Conservation (phyloP, 106 monocot species). For the Xerophyta viscosa region DNA sequence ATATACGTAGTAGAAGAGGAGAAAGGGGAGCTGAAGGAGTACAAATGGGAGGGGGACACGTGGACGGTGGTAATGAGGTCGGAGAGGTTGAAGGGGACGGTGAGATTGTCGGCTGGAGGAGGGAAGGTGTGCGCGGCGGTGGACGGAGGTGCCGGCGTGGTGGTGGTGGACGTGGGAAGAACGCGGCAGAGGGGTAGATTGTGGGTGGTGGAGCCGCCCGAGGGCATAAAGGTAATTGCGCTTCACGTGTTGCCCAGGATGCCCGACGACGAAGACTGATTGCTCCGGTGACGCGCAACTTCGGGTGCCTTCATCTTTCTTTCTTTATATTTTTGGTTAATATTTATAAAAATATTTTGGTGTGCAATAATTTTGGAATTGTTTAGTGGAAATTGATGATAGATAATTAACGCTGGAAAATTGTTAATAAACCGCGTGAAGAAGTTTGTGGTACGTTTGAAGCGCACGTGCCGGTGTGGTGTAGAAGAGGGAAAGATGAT, state of each 20-base stretch:
- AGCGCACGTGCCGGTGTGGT: no score
- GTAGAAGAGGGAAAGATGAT: no score
- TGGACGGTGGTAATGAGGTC: slow-evolving; percentile 31
- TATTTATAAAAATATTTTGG: no score
- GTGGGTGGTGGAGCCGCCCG: slow-evolving; percentile 45
- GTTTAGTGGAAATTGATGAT: no score
- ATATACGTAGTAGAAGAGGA: slow-evolving; percentile 50
- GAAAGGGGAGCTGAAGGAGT: slow-evolving; percentile 35
- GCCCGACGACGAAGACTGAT: slow-evolving; percentile 15
- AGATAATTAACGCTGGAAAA: no score
- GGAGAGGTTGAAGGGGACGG: slow-evolving; percentile 32
- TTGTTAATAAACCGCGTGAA: no score
- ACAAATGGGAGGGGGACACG: slow-evolving; percentile 38
- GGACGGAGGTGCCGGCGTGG: slow-evolving; percentile 19
- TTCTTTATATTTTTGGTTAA: no score
- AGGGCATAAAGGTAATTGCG: slow-evolving; percentile 31
- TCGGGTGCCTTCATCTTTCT: no score
- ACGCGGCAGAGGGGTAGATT: slow-evolving; percentile 7
- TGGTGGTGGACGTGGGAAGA: slow-evolving; percentile 30
- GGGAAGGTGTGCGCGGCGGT: slow-evolving; percentile 50
- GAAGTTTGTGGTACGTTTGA: no score
- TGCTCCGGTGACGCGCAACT: no score
- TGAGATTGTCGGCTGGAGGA: slow-evolving; percentile 34
- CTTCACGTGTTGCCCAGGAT: slow-evolving; percentile 58
- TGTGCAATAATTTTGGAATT: no score